These are phyloP conservation scores for Ustilago lituana DNA, from an alignment of 1,284 basidiomycete species.

Conservation along the genomic window DNA sequence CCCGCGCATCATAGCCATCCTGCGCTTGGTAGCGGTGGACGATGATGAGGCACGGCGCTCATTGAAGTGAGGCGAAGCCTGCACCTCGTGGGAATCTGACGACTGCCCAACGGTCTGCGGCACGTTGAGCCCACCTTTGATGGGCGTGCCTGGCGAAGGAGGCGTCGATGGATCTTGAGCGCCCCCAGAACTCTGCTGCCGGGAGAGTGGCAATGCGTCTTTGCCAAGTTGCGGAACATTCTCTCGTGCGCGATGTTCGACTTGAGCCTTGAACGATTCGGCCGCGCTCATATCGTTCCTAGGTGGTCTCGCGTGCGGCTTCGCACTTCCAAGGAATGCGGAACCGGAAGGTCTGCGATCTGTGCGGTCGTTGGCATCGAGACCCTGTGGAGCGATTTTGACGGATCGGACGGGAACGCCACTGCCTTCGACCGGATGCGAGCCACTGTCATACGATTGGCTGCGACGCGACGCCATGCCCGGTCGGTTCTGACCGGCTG, in stretches of 20 bases:
- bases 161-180: not conserved
- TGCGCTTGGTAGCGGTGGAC: conserved; percentile 26
- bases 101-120: conserved; percentile 9
- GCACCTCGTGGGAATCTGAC: conserved; percentile 17
- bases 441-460: conserved; percentile 41
- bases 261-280: conserved; percentile 39
- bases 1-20: conserved; percentile 37
- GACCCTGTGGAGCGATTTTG: conserved; percentile 61
- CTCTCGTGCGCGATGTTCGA: conserved; percentile 32
- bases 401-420: conserved; percentile 68
- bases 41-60: conserved; percentile 35
- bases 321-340: conserved; percentile 20
- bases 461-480: conserved; percentile 9
- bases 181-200: not conserved
- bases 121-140: conserved; percentile 1
- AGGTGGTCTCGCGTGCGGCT: conserved; percentile 12
- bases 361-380: conserved; percentile 39
- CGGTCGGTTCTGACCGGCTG: conserved; percentile 7
- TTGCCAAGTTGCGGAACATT: conserved; percentile 18
- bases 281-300: conserved; percentile 21
- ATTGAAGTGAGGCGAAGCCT: conserved; percentile 1
- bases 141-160: conserved; percentile 6
- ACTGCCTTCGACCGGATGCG: conserved; percentile 67
- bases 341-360: conserved; percentile 20
- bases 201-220: conserved; percentile 12